These are phyloP conservation scores for Infundibulicybe gibba DNA, from an alignment of 768 basidiomycete species.

Conservation along the genomic window DNA sequence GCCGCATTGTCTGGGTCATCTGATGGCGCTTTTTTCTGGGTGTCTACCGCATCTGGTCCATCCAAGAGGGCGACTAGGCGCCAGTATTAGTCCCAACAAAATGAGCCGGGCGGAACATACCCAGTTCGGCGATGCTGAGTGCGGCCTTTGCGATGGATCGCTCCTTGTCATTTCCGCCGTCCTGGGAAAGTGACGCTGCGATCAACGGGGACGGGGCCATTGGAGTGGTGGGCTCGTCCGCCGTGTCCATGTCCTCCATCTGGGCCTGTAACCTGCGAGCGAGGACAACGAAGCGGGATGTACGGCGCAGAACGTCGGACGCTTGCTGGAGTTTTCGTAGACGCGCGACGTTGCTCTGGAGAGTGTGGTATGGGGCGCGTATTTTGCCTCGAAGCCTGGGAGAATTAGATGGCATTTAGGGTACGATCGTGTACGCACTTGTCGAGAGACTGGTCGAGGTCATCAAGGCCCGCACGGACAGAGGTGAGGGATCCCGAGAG, in stretches of 20 bases:
- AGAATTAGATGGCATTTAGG: slow-evolving; percentile 13
- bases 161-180: slow-evolving; percentile 59
- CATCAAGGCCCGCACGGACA: slow-evolving; percentile 66
- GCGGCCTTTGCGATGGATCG: slow-evolving; percentile 90
- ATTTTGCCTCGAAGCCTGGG: slow-evolving; percentile 77
- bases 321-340: slow-evolving; percentile 80
- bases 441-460: slow-evolving; percentile 73
- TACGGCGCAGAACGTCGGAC: slow-evolving; percentile 79
- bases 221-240: slow-evolving; percentile 8
- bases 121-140: slow-evolving; percentile 88
- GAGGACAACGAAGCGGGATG: slow-evolving; percentile 80
- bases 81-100: slow-evolving; percentile 3
- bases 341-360: slow-evolving; percentile 67
- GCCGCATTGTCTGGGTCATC: too few species aligned
- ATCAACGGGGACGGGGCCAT: slow-evolving; percentile 12
- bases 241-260: slow-evolving; percentile 65
- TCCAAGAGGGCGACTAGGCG: slow-evolving; percentile 48
- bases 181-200: slow-evolving; percentile 45
- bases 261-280: slow-evolving; percentile 81
- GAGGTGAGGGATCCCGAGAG: slow-evolving; percentile 66
- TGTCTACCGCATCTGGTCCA: slow-evolving; percentile 20
- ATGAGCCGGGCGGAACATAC: slow-evolving; percentile 42
- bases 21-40: slow-evolving; percentile 4
- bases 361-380: slow-evolving; percentile 73
- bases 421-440: slow-evolving; percentile 44